Base-by-base conservation (phyloP, 2,329 filamentous ascomycete genomes). In the Fonsecaea nubica region DNA sequence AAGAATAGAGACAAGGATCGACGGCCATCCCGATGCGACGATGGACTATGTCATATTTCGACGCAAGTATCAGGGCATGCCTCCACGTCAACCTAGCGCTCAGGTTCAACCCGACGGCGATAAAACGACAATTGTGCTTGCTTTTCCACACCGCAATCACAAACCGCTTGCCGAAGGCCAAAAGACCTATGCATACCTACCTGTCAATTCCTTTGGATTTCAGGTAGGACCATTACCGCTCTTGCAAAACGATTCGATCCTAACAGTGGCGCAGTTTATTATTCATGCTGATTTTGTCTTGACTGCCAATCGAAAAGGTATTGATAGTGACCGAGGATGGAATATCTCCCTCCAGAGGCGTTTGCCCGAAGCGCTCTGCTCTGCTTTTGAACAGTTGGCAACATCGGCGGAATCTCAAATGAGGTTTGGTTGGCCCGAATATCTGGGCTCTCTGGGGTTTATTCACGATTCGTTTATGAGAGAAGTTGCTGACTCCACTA, bases 141-240 rank as follows among this genome's bases (percentile, higher is more conserved):
- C 61, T 3, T 63, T 63, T 50, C 61, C 61, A 18, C 61, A 63
- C 21, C 9, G 5, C 21, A 48, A 63, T 33, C 33, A 45, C 15
- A n/a, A 45, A 45, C 40, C 15, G 15, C 45, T 35, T 10, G 13
- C 40, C 18, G 13, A 48, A 21, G 61, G 61, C n/a, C 64, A 69
- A 36, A 66, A 66, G 25, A 52, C 63, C 5, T 69, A 60, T 58
- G 67, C 67, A 33, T 67, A 58, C 53, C 54, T 69, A n/a, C 67
- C 66, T 13, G 57, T 69, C 15, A 18, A 45, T n/a, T 30, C 15
- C 56, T 42, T 58, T 58, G 36, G 35, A 58, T 45, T 58, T 40
- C 7, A 40, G 35, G 56, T 58, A 58, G 35, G 56, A 45, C n/a
- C 15, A 45, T 18, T n/a, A 18, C 40, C 30, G 13, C 36, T 18